Evolutionary conservation across 305 asterid species (phyloP).

Genomic region (Ruellia speciosa): DNA sequence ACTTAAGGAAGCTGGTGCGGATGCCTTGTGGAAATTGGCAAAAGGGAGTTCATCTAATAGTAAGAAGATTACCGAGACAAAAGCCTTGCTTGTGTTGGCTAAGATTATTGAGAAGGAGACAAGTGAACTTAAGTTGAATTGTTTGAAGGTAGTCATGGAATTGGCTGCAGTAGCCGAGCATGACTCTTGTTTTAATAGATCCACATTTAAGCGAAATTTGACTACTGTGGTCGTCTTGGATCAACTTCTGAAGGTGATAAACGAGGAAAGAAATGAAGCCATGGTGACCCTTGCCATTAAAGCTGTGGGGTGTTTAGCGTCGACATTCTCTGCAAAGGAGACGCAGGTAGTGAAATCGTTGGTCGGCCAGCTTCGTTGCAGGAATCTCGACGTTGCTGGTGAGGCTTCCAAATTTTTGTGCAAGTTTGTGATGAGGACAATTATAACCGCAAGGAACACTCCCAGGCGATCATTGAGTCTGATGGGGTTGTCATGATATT

Average conservation of each 20-base stretch:
- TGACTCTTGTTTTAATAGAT: slow-evolving; percentile 38
- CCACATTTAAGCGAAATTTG: slow-evolving; percentile 45
- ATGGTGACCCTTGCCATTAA: slow-evolving; percentile 38
- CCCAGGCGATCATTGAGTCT: slow-evolving; percentile 53
- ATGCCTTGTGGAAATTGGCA: slow-evolving; percentile 47
- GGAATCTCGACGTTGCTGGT: slow-evolving; percentile 27
- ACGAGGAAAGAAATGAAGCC: slow-evolving; percentile 26
- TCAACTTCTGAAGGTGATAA: slow-evolving; percentile 52
- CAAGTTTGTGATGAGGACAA: slow-evolving; percentile 48
- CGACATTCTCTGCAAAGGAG: slow-evolving; percentile 55
- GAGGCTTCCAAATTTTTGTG: slow-evolving; percentile 49
- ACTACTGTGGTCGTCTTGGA: slow-evolving; percentile 51
- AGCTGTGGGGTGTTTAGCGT: slow-evolving; percentile 52
- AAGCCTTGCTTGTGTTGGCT: slow-evolving; percentile 52
- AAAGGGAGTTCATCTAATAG: slow-evolving; percentile 42
- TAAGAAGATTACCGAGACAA: slow-evolving; percentile 49
- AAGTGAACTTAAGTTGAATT: slow-evolving; percentile 39
- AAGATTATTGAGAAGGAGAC: slow-evolving; percentile 54
- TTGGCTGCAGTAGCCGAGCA: slow-evolving; percentile 54
- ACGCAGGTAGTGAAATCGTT: slow-evolving; percentile 37
- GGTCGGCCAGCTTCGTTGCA: slow-evolving; percentile 33
- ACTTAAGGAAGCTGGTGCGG: slow-evolving; percentile 45
- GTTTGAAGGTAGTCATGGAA: slow-evolving; percentile 53
- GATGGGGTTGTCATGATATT: slow-evolving; percentile 46
- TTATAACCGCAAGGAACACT: slow-evolving; percentile 43